Evolutionary conservation across 768 basidiomycete genomes (phyloP).

Genomic region (Pleurotus eryngii): DNA sequence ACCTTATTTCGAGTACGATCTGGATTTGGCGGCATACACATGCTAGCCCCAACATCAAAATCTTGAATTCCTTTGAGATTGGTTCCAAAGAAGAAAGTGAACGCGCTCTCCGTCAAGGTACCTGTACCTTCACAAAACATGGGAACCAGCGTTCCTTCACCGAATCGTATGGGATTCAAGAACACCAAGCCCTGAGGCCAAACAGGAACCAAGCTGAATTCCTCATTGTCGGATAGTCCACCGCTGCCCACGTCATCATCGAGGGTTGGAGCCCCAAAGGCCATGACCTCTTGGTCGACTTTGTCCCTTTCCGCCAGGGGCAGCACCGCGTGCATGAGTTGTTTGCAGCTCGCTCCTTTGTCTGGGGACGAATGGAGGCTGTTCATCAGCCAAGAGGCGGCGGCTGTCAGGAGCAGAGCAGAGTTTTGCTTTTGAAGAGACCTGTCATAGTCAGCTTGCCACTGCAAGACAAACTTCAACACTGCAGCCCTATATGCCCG

Average conservation of each 20-base stretch:
- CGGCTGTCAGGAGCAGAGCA: constrained; percentile 21
- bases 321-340: constrained; percentile 18
- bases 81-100: too few species aligned
- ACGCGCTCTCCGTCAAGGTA: too few species aligned
- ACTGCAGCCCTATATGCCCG: constrained; percentile 17
- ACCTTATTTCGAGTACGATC: too few species aligned
- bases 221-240: constrained; percentile 2
- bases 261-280: constrained; percentile 7
- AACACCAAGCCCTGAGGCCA: constrained; percentile 2
- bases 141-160: too few species aligned
- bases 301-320: constrained; percentile 12
- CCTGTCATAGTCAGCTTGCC: constrained; percentile 11
- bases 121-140: too few species aligned
- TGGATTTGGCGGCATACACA: too few species aligned
- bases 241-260: constrained; percentile 5
- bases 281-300: constrained; percentile 13
- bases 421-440: not conserved
- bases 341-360: constrained; percentile 13
- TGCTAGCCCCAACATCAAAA: too few species aligned
- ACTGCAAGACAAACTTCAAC: constrained; percentile 11
- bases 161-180: not conserved
- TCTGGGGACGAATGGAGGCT: constrained; percentile 24
- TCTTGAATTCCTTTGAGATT: too few species aligned
- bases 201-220: not conserved
- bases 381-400: constrained; percentile 20